Base-by-base conservation (phyloP, 169 alveolate genomes). In the Eimeria praecox region DNA sequence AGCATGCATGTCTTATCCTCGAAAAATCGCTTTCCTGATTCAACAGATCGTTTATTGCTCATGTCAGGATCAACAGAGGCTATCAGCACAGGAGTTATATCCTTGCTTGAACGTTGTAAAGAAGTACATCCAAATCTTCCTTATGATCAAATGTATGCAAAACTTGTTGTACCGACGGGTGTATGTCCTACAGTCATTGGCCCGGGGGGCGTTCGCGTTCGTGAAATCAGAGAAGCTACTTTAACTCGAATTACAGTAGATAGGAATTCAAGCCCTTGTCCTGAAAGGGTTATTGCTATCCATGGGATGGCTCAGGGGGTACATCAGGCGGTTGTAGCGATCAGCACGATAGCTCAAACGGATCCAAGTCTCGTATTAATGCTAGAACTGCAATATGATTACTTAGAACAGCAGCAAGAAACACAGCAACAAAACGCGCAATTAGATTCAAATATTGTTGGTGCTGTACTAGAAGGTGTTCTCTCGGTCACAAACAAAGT, bases 291-390 rank as follows among this genome's bases (percentile, higher is more conserved):
- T 46, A 82, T 91, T 22, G 54, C 91, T 16, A 62, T 91, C 33
- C 88, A 75, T 46, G 95, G 95, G 20, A 91, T 91, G 95, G 90
- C 95, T 6, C 95, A 91, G 54, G 95, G 95, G 16, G 95, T 91
- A 8, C 95, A 91, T 54, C 87, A 82, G 46, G 95, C 95, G 8
- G 90, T 77, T 38, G 88, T 91, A n/a, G 88, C 95, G 8, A 77
- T 91, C n/a, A 75, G 82, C 83, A 82, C 90, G 18, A 77, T 91
- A 16, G 88, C 88, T 1, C 95, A 91, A 71, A 75, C 75, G 40
- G 95, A 91, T 46, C 91, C 95, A 30, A 82, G 90, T 40, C 54
- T 91, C 46, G 73, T 59, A 44, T 83, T 77, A 9, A 18, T 91
- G 90, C 91, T 91, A 9, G 95, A 91, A 56, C 40, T 91, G 54